Percentiles rank a stretch among this genome's conserved stretches.
Evolutionary conservation across 1,139 yeast genomes (phyloP).

Genomic region (Blastobotrys raffinosifermentans): DNA sequence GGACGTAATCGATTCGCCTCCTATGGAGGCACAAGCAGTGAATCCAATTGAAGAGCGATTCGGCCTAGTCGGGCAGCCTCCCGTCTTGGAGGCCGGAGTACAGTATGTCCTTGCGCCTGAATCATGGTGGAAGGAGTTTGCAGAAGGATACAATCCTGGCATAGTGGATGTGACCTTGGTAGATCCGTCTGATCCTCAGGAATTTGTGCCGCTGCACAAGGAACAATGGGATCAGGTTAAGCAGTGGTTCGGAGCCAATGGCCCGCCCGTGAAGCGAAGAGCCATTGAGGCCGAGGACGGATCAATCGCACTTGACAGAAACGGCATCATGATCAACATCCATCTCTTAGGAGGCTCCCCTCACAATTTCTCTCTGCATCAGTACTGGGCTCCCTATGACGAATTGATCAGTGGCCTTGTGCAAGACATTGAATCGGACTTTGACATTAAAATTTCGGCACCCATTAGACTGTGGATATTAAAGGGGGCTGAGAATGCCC

Average conservation of each 20-base stretch:
- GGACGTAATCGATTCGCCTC: background rate
- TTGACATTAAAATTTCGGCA: background rate
- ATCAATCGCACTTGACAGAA: conserved; percentile 7
- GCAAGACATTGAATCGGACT: background rate
- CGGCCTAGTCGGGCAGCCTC: background rate
- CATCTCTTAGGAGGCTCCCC: conserved; percentile 12
- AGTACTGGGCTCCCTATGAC: conserved; percentile 6
- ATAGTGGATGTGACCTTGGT: background rate
- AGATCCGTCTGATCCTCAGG: background rate
- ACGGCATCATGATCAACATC: conserved; percentile 8
- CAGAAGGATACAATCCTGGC: background rate
- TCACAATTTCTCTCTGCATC: conserved; percentile 3
- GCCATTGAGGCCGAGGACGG: conserved; percentile 10
- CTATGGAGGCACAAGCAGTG: background rate
- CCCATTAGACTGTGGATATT: background rate
- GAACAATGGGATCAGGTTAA: conserved; percentile 8
- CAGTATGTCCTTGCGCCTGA: background rate
- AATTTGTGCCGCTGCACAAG: conserved; percentile 1
- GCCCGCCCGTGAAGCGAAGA: conserved; percentile 6
- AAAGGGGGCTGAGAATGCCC: background rate
- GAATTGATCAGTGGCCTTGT: conserved; percentile 4
- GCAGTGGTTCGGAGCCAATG: conserved; percentile 13
- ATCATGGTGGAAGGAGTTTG: conserved; percentile 1
- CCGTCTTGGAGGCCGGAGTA: background rate
- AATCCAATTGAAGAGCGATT: background rate